phyloP scores from a whole-genome alignment of 176 grass and related monocot genomes.

The Ananas comosus region DNA sequence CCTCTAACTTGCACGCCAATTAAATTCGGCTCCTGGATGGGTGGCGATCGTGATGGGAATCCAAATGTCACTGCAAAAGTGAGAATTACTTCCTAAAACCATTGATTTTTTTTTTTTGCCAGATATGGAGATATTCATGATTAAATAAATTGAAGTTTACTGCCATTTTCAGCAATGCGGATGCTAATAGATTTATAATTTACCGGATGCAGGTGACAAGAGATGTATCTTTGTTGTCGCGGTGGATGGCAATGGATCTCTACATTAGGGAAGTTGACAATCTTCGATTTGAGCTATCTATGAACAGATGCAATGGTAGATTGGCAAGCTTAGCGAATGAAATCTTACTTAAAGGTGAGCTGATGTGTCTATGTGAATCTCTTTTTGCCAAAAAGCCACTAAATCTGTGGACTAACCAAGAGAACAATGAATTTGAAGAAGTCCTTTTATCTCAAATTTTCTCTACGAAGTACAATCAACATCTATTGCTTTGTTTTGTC shows the following conservation, averaged over 20 bases:
- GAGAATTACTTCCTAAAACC: constrained; percentile 11
- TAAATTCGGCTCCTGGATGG: constrained; percentile 99
- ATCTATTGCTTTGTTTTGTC: no score
- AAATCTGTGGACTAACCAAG: no score
- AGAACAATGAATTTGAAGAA: no score
- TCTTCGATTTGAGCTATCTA: constrained; percentile 86
- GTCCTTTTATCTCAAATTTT: no score
- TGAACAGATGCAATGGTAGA: constrained; percentile 67
- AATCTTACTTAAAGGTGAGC: constrained; percentile 63
- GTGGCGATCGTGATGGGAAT: constrained; percentile 86
- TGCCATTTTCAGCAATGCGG: background rate
- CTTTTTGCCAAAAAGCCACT: background rate
- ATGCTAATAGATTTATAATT: constrained; percentile 4
- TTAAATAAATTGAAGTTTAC: background rate
- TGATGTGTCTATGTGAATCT: constrained; percentile 1
- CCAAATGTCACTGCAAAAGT: constrained; percentile 95
- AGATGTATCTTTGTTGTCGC: constrained; percentile 78
- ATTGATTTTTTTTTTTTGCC: background rate
- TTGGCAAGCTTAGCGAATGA: constrained; percentile 60
- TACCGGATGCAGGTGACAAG: constrained; percentile 54
- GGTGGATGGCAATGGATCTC: constrained; percentile 89
- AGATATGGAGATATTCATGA: background rate
- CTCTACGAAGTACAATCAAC: no score
- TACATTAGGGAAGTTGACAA: constrained; percentile 78
- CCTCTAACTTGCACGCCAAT: constrained; percentile 89